phyloP scores from a whole-genome alignment of 139 green algal species.

The Nannochloris sp. region DNA sequence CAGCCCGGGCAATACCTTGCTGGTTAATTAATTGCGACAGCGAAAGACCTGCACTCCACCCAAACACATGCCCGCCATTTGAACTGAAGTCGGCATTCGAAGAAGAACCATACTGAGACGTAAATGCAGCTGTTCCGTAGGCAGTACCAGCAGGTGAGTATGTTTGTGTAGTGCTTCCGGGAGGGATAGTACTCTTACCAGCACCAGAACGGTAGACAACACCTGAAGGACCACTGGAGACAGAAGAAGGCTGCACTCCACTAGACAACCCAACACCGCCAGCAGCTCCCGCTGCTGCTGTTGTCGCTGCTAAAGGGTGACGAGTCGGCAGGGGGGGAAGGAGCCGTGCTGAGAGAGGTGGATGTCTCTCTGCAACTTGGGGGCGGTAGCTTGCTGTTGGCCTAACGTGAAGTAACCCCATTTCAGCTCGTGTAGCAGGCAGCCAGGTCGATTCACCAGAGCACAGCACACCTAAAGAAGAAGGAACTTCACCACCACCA shows the following conservation, averaged over 20 bases:
- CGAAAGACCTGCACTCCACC: conserved; percentile 26
- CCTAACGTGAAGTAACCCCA: conserved; percentile 27
- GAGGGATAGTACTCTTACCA: no score
- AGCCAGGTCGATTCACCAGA: conserved; percentile 37
- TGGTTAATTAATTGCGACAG: conserved; percentile 28
- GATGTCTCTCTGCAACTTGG: no score
- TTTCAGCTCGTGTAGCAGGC: conserved; percentile 16
- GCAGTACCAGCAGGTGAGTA: no score
- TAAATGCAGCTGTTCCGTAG: neutral
- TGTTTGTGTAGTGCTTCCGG: no score
- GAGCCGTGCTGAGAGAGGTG: no score
- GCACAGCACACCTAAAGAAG: conserved; percentile 20
- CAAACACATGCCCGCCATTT: no score
- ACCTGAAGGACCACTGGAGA: neutral
- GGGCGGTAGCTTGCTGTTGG: conserved; percentile 5
- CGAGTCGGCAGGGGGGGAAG: neutral
- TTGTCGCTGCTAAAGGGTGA: no score
- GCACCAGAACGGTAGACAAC: neutral
- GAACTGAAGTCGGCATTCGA: no score
- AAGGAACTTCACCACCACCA: neutral
- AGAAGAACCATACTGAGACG: no score
- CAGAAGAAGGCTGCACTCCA: neutral
- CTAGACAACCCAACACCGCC: neutral
- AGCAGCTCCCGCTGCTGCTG: no score
- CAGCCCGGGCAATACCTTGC: neutral